Conservation (phyloP, 108 stramenopile genomes). For the Cyclotella sp. region DNA sequence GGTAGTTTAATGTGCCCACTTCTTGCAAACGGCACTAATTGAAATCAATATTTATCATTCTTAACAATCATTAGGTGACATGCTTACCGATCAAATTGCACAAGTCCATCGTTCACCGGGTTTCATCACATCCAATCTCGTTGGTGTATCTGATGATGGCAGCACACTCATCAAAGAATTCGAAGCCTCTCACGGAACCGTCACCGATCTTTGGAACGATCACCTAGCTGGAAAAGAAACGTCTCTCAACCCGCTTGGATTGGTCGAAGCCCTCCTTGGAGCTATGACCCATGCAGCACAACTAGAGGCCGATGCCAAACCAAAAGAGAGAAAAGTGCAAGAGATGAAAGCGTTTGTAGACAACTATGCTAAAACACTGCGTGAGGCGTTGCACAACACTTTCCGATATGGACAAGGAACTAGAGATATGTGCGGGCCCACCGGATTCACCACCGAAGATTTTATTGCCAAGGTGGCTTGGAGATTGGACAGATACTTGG, state of each 20-base stretch:
- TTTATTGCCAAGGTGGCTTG: constrained; percentile 95
- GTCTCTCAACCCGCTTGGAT: constrained; percentile 94
- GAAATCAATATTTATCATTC: constrained; percentile 4
- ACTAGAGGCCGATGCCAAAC: constrained; percentile 74
- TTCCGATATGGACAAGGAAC: constrained; percentile 97
- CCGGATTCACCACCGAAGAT: constrained; percentile 94
- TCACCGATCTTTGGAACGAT: constrained; percentile 94
- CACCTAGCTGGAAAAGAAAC: constrained; percentile 97
- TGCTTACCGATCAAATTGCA: constrained; percentile 97
- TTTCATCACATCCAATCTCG: constrained; percentile 96
- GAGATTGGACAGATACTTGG: constrained; percentile 88
- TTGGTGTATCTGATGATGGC: constrained; percentile 92
- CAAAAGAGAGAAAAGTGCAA: constrained; percentile 58
- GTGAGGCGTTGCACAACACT: constrained; percentile 93
- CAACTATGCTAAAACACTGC: constrained; percentile 81
- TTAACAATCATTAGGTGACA: constrained; percentile 32
- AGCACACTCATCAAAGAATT: constrained; percentile 90
- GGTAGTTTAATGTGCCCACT: neutral
- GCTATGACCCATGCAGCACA: constrained; percentile 93
- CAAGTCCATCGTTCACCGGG: constrained; percentile 98
- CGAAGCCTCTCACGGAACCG: constrained; percentile 97
- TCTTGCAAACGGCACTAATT: neutral
- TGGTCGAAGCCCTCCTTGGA: constrained; percentile 96
- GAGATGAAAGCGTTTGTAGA: constrained; percentile 63
- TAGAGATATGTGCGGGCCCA: constrained; percentile 94